Percentiles rank a stretch among this genome's conserved stretches.
These are phyloP conservation scores for Centaurea solstitialis DNA, from an alignment of 129 eudicot genomes.

Conservation along the genomic window DNA sequence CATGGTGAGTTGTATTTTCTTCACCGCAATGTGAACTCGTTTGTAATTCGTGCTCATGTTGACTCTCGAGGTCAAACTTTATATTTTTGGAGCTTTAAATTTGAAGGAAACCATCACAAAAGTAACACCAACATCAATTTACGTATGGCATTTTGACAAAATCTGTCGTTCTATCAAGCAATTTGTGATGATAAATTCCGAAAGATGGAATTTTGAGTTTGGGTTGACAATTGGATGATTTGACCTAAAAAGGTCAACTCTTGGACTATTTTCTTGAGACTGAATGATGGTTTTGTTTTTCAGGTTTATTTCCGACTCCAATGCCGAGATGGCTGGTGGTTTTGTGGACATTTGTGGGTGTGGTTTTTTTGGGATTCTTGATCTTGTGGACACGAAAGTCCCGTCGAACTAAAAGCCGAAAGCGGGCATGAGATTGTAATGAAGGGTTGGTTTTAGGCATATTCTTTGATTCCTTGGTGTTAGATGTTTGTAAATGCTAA, in stretches of 20 bases:
- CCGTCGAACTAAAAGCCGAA: constrained; percentile 47
- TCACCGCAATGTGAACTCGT: not conserved
- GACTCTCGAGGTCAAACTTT: constrained; percentile 8
- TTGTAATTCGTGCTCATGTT: not conserved
- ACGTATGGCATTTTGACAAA: not conserved
- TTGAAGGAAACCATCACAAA: not conserved
- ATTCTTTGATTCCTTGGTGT: constrained; percentile 45
- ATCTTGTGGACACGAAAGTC: constrained; percentile 73
- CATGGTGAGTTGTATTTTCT: constrained; percentile 59
- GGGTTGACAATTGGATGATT: not conserved
- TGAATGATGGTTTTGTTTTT: constrained; percentile 19
- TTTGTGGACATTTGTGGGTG: constrained; percentile 64
- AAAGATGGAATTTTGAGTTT: not conserved
- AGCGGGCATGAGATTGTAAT: constrained; percentile 49
- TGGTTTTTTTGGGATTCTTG: constrained; percentile 49
- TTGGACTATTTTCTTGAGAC: not conserved
- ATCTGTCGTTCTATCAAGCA: not conserved
- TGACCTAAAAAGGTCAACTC: constrained; percentile 15
- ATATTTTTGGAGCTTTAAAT: not conserved
- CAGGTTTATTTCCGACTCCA: constrained; percentile 78
- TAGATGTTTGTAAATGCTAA: constrained; percentile 47
- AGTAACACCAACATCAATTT: not conserved
- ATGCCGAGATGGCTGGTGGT: constrained; percentile 87
- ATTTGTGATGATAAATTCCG: not conserved
- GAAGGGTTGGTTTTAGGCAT: constrained; percentile 10